Percentiles rank a stretch among this genome's conserved stretches.
Evolutionary conservation across 192 early-diverging fungal genomes (phyloP).

Genomic region (Coemansia sp.): DNA sequence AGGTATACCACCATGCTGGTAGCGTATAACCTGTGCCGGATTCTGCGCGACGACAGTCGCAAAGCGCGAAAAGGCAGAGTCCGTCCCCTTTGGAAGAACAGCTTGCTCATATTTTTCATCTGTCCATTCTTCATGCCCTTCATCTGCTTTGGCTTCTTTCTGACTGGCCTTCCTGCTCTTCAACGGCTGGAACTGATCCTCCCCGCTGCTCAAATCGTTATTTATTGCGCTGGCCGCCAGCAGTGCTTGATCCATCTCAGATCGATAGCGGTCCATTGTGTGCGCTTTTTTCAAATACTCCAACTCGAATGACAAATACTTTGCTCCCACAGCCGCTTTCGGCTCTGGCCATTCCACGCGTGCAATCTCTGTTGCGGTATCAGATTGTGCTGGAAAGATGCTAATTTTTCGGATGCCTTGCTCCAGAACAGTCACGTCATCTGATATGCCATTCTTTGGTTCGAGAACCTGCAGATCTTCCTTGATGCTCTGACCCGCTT

Average conservation of each 20-base stretch:
- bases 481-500: neutral
- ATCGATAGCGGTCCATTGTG: conserved; percentile 18
- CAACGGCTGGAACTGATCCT: neutral
- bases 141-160: conserved; percentile 12
- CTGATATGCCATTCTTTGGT: neutral
- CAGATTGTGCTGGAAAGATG: neutral
- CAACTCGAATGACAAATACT: conserved; percentile 39
- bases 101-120: conserved; percentile 84
- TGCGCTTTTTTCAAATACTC: conserved; percentile 16
- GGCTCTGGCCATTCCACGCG: conserved; percentile 32
- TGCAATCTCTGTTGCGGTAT: neutral
- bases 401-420: neutral
- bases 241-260: conserved; percentile 34
- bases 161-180: neutral
- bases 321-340: conserved; percentile 12
- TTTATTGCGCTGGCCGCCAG: conserved; percentile 7
- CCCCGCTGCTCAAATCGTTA: neutral
- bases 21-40: conserved; percentile 85
- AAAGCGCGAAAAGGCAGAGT: conserved; percentile 81
- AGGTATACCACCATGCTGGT: conserved; percentile 69
- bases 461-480: neutral
- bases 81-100: conserved; percentile 66
- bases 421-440: neutral
- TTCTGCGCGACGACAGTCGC: conserved; percentile 66
- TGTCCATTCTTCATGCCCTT: conserved; percentile 60